These are phyloP conservation scores for Colletotrichum zoysiae DNA, from an alignment of 2,329 filamentous ascomycete species.

Conservation along the genomic window DNA sequence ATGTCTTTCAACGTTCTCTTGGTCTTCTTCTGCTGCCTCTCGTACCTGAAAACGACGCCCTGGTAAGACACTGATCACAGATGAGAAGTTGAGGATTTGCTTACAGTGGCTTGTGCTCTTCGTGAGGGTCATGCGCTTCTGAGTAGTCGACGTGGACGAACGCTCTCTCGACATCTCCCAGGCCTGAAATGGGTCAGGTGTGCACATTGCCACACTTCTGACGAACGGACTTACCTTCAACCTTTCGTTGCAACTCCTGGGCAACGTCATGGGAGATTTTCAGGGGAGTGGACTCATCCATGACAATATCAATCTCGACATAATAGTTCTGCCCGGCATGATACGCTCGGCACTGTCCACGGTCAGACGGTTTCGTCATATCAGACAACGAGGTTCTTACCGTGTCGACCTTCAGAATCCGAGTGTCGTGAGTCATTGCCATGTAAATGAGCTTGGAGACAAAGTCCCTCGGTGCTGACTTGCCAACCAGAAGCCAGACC, in stretches of 20 bases:
- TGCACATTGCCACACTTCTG: not conserved
- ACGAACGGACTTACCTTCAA: slow-evolving; percentile 59
- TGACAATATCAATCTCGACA: slow-evolving; percentile 72
- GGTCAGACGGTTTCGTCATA: slow-evolving; percentile 28
- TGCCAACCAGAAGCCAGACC: slow-evolving; percentile 72
- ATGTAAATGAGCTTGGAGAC: slow-evolving; percentile 69
- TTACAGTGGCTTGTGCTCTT: slow-evolving; percentile 57
- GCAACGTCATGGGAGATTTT: slow-evolving; percentile 71
- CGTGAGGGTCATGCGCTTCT: slow-evolving; percentile 51
- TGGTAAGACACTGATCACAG: slow-evolving; percentile 36
- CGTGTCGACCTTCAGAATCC: slow-evolving; percentile 70
- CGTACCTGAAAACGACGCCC: slow-evolving; percentile 40
- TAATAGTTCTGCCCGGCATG: slow-evolving; percentile 72
- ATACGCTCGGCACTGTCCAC: slow-evolving; percentile 65
- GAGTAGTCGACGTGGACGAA: slow-evolving; percentile 61
- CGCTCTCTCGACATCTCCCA: slow-evolving; percentile 57
- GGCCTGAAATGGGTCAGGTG: slow-evolving; percentile 39
- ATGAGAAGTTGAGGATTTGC: not conserved
- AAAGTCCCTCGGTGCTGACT: slow-evolving; percentile 69
- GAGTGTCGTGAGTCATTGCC: slow-evolving; percentile 65
- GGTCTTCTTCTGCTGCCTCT: slow-evolving; percentile 47
- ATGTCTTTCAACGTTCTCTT: slow-evolving; percentile 52
- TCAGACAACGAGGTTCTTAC: slow-evolving; percentile 46
- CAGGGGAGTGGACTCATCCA: slow-evolving; percentile 66
- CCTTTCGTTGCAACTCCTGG: slow-evolving; percentile 70